Percentiles rank a stretch among this genome's conserved stretches.
Conservation (phyloP, 106 monocot species). For the Chionographis japonica region DNA sequence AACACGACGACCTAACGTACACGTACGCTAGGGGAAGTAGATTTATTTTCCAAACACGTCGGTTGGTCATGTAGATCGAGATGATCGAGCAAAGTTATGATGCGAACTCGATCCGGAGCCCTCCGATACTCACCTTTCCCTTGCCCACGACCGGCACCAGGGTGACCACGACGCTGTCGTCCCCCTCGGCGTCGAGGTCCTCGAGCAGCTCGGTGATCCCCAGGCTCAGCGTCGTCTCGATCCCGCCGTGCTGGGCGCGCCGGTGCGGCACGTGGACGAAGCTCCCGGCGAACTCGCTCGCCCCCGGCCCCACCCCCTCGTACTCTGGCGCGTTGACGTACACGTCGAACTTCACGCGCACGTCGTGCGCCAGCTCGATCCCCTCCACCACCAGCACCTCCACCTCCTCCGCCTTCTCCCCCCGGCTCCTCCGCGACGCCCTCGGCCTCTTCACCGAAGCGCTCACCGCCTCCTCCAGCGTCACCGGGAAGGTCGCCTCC, state of each 20-base stretch:
- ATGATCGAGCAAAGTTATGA: no score
- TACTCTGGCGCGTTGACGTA: conserved; percentile 30
- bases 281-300: conserved; percentile 57
- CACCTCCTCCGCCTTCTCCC: conserved; percentile 21
- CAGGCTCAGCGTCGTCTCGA: conserved; percentile 22
- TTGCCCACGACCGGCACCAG: conserved; percentile 25
- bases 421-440: not conserved
- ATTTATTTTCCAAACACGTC: no score
- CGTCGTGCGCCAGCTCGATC: conserved; percentile 13
- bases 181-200: conserved; percentile 32
- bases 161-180: conserved; percentile 35
- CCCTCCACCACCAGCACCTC: conserved; percentile 29
- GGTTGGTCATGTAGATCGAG: no score
- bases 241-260: not conserved
- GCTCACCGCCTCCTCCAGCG: not conserved
- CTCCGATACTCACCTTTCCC: conserved; percentile 20
- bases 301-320: conserved; percentile 8
- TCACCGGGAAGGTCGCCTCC: not conserved
- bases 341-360: conserved; percentile 43
- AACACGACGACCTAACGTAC: no score
- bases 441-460: conserved; percentile 2
- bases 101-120: conserved; percentile 19
- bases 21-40: no score
- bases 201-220: conserved; percentile 44
- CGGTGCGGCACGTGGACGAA: conserved; percentile 44